Conservation (phyloP, 2,329 filamentous ascomycete genomes). For the Dactylellina parvicollis region DNA sequence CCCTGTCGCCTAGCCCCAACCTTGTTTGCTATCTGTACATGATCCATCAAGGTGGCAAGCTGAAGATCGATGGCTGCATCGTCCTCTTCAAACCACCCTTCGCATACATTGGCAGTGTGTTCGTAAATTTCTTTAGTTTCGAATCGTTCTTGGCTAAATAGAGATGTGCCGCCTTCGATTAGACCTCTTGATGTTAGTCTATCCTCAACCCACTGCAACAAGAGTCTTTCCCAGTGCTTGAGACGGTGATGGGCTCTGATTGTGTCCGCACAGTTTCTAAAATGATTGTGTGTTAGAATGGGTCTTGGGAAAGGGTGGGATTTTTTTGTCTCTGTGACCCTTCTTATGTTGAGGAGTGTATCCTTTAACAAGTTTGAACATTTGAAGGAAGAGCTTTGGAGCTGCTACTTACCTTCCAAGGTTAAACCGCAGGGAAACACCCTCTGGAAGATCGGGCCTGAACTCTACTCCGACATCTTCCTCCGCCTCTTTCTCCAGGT, state of each 20-base stretch:
- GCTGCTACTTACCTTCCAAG: constrained; percentile 28
- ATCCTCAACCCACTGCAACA: constrained; percentile 9
- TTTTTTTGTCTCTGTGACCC: no score
- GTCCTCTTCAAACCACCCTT: constrained; percentile 9
- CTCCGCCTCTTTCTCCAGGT: constrained; percentile 1
- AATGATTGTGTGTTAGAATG: no score
- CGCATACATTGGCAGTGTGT: neutral
- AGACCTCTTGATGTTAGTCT: constrained; percentile 1
- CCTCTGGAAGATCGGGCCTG: neutral
- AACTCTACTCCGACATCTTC: constrained; percentile 3
- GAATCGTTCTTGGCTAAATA: neutral
- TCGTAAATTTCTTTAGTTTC: neutral
- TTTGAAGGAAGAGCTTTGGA: no score
- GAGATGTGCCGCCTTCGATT: constrained; percentile 1
- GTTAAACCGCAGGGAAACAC: constrained; percentile 9
- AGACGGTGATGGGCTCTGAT: constrained; percentile 22
- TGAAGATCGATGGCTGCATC: neutral
- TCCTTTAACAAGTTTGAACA: neutral
- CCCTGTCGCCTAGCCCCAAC: neutral
- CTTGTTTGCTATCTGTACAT: neutral
- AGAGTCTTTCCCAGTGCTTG: constrained; percentile 37
- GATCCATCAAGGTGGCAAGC: neutral
- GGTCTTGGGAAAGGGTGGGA: no score
- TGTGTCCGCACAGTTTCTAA: constrained; percentile 19
- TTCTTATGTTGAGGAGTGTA: no score